phyloP scores from a whole-genome alignment of 2,329 filamentous ascomycete species.

The Curvularia sp. region DNA sequence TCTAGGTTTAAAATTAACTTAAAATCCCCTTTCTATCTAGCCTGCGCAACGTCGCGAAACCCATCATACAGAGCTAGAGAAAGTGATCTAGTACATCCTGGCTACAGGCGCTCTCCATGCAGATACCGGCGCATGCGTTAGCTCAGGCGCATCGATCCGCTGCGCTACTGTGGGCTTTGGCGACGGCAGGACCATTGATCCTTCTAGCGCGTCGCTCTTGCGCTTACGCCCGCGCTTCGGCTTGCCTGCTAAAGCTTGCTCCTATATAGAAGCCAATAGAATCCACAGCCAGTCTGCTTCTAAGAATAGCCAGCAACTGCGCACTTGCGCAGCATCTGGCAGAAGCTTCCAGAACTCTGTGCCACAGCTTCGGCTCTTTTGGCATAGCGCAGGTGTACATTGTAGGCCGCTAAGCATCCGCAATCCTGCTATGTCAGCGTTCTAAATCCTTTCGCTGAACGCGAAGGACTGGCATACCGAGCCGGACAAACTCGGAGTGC shows the following conservation, averaged over 20 bases:
- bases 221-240: slow-evolving; percentile 5
- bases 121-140: slow-evolving; percentile 7
- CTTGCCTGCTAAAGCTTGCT: slow-evolving; percentile 5
- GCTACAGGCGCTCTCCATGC: slow-evolving; percentile 10
- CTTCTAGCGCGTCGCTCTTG: slow-evolving; percentile 5
- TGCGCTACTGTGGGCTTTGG: too few species aligned
- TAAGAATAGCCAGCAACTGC: slow-evolving; percentile 6
- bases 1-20: slow-evolving; percentile 1
- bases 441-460: neutral
- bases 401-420: slow-evolving; percentile 3
- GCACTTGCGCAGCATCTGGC: neutral
- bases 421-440: neutral
- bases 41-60: neutral
- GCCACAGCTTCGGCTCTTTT: slow-evolving; percentile 4
- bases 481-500: neutral
- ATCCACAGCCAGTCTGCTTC: slow-evolving; percentile 6
- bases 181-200: slow-evolving; percentile 3
- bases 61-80: slow-evolving; percentile 9
- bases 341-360: slow-evolving; percentile 6
- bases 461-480: neutral
- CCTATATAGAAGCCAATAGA: neutral
- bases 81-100: slow-evolving; percentile 4
- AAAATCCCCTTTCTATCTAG: neutral
- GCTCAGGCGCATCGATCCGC: too few species aligned
- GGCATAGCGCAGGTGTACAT: neutral